Evolutionary conservation across 345 rosid genomes (phyloP).

Genomic region (Populus euphratica): DNA sequence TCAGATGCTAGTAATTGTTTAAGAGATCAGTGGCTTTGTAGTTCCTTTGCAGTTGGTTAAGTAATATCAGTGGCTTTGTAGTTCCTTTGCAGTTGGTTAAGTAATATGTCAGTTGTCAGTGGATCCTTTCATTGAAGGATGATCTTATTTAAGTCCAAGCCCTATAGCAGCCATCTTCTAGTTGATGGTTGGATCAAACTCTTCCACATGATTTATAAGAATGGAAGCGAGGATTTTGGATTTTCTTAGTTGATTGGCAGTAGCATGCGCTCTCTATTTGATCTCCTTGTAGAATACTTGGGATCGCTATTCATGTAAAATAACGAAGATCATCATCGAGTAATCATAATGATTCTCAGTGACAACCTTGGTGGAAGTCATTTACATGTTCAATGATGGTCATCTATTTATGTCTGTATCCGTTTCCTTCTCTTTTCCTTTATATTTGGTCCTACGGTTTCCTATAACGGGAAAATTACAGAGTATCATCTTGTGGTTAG

Average conservation of each 20-base stretch:
- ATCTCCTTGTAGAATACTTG: background rate
- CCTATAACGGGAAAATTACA: too few relatives aligned
- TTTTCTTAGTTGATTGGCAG: too few relatives aligned
- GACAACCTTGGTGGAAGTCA: background rate
- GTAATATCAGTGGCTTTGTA: background rate
- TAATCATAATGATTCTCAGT: too few relatives aligned
- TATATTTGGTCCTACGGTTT: too few relatives aligned
- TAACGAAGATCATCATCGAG: background rate
- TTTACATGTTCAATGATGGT: background rate
- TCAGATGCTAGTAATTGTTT: background rate
- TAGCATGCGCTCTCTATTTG: background rate
- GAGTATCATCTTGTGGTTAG: too few relatives aligned
- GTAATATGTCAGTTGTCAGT: background rate
- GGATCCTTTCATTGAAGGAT: background rate
- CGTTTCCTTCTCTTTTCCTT: too few relatives aligned
- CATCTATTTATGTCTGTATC: too few relatives aligned
- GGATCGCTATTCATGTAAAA: background rate
- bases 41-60: too few relatives aligned
- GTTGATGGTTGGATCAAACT: background rate
- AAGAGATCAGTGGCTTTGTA: background rate
- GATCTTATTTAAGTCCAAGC: background rate
- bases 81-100: too few relatives aligned
- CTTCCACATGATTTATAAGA: conserved; percentile 7
- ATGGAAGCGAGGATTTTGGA: background rate
- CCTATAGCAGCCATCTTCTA: background rate